Base-by-base conservation (phyloP, 2,329 filamentous ascomycete genomes). In the Trichoderma sp. region DNA sequence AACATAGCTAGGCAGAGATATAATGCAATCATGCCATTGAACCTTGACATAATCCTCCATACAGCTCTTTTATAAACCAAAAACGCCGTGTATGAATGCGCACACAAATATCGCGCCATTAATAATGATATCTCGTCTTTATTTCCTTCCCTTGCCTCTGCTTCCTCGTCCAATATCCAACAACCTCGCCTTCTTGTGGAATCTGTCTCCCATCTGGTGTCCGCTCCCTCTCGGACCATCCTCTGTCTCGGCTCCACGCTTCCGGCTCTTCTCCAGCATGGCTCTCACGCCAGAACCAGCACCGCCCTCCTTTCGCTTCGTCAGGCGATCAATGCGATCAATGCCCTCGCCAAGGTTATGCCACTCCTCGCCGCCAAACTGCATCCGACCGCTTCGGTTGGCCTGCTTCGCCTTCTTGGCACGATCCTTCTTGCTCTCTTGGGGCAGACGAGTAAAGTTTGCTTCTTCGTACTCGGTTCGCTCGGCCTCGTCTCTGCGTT, bases 361-460 rank as follows among this genome's bases (percentile, higher is more conserved):
- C 93, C 94, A 98, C 77, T 98, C 96, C 81, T 98, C 96, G 63
- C 96, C 96, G 71, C 95, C 95, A 81, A 88, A 89, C 74, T 83
- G 81, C 92, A 97, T 80, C 85, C 89, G 81, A 75, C 82, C 77
- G 72, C 79, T 81, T 73, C 82, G 79, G 11, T 83, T 83, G 52
- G 83, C 83, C 35, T 83, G 82, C 77, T 87, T 85, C 55, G 79
- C 81, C 78, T 87, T 89, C 83, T 92, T 91, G 59, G 88, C 86
- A 70, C 84, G 83, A 5, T 97, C 94, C 82, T 97, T 97, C 86
- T 97, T 98, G 81, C 89, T 92, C 79, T 92, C 88, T 75, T 89
- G 91, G 14, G 95, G 94, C 75, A 99, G 83, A 74, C 96, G 92
- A 19, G 93, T 89, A 76, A 97, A 95, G 82, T 99, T 97, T 74